A percentile compares a stretch with the other conserved stretches of the same genome.
Conservation (phyloP, 129 eudicot genomes). For the carrot (Daucus carota) region DH1_v3.0 NC_030387.2:31235501-31236000, state of each 20-base stretch:
- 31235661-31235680: conserved; percentile 90
- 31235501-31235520: conserved; percentile 5
- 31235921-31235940: conserved; percentile 97
- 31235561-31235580: conserved; percentile 88
- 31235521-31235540: conserved; percentile 99
- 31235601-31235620: conserved; percentile 99
- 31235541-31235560: conserved; percentile 95
- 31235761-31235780: conserved; percentile 92
- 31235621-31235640: conserved; percentile 86
- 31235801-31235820: conserved; percentile 96
- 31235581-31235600: conserved; percentile 90
- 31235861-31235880: conserved; percentile 34
- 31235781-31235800: conserved; percentile 94
- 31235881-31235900: conserved; percentile 26
- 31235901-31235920: conserved; percentile 94
- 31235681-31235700: no score
- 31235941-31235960: conserved; percentile 60
- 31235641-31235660: conserved; percentile 94
- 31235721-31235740: conserved; percentile 68
- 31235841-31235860: no score
- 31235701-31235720: no score
- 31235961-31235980: background rate
- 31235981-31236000: background rate
- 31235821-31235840: conserved; percentile 88
- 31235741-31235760: conserved; percentile 69